These are phyloP conservation scores for Solanum commersonii DNA, from an alignment of 257 asterid species.

Conservation along the genomic window DNA sequence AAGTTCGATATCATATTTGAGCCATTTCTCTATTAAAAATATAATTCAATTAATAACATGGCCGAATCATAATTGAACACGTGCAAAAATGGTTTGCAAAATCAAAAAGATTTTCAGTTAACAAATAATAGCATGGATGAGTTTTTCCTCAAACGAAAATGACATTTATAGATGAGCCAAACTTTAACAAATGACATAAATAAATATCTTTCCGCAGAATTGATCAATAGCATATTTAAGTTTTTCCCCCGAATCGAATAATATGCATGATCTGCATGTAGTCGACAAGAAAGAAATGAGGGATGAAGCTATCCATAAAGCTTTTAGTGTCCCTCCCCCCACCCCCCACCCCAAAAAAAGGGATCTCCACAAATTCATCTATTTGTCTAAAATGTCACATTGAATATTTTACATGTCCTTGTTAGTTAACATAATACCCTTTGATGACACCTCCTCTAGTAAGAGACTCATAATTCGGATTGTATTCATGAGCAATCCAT, in stretches of 20 bases:
- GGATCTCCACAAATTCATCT: not conserved
- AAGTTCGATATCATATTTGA: not conserved
- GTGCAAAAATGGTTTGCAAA: not conserved
- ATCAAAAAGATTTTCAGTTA: too few relatives aligned
- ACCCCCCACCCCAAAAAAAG: too few relatives aligned
- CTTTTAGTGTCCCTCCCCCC: not conserved
- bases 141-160: not conserved
- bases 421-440: constrained; percentile 35
- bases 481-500: constrained; percentile 29
- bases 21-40: not conserved
- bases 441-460: not conserved
- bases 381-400: not conserved
- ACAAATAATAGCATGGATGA: not conserved
- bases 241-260: not conserved
- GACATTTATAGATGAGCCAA: not conserved
- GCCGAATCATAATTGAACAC: not conserved
- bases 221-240: not conserved
- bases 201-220: too few relatives aligned
- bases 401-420: not conserved
- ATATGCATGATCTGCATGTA: not conserved
- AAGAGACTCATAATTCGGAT: constrained; percentile 69
- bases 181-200: not conserved
- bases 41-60: not conserved
- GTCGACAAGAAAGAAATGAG: not conserved
- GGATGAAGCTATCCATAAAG: not conserved